Percentiles rank a stretch among this genome's conserved stretches.
These are phyloP conservation scores for Hyaloscypha finlandica DNA, from an alignment of 495 filamentous ascomycete species.

Conservation along the genomic window DNA sequence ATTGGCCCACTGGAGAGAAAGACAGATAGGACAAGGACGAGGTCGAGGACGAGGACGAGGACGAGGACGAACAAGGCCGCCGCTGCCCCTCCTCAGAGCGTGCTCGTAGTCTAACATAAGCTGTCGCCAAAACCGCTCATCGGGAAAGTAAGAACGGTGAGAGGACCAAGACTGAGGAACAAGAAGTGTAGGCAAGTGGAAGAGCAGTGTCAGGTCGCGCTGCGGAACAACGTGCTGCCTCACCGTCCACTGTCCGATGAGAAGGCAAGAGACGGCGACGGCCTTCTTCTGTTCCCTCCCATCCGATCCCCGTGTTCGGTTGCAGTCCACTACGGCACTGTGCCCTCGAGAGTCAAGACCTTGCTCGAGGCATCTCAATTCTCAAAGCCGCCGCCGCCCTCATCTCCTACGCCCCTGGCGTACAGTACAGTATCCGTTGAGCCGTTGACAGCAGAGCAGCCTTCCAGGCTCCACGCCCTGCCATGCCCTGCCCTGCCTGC, in stretches of 20 bases:
- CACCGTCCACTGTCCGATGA: background rate
- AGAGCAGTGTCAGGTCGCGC: background rate
- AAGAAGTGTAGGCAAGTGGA: background rate
- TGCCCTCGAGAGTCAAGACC: background rate
- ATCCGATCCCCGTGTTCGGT: background rate
- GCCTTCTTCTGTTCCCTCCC: background rate
- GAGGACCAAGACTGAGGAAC: background rate
- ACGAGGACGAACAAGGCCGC: no score
- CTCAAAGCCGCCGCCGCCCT: constrained; percentile 1
- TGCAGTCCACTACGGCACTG: background rate
- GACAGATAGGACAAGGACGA: background rate
- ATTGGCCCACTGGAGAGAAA: background rate
- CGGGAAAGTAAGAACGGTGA: background rate
- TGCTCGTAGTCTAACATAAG: background rate
- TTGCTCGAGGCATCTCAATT: background rate
- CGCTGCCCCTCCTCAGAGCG: background rate
- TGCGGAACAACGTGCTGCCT: no score
- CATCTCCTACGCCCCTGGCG: constrained; percentile 3
- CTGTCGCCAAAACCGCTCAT: background rate
- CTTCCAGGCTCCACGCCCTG: background rate
- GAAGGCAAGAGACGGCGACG: background rate
- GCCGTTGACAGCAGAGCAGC: no score
- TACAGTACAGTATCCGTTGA: background rate
- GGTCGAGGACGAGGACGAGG: no score
- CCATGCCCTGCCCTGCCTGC: background rate